phyloP scores from a whole-genome alignment of 2,329 filamentous ascomycete genomes.

The Aspergillus persii region DNA sequence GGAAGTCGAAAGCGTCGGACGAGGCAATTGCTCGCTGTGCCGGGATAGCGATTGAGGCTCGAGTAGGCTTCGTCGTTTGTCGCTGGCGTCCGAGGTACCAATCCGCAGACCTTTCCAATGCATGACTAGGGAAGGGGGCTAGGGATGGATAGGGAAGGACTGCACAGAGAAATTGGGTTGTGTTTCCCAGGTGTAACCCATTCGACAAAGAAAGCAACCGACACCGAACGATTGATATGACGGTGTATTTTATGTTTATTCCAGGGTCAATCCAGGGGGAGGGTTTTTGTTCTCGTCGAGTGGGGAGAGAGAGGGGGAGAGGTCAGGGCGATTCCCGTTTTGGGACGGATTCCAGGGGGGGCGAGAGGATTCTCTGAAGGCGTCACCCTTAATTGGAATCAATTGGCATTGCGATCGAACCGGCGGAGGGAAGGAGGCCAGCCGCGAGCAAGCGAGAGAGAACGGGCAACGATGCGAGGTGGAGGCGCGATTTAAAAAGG shows the following conservation, averaged over 20 bases:
- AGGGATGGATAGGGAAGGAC: slow-evolving; percentile 6
- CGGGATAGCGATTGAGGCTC: slow-evolving; percentile 29
- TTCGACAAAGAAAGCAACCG: slow-evolving; percentile 15
- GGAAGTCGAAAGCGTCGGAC: slow-evolving; percentile 29
- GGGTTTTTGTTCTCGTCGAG: neutral
- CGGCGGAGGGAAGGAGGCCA: slow-evolving; percentile 1
- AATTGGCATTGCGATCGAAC: slow-evolving; percentile 17
- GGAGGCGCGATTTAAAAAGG: slow-evolving; percentile 16
- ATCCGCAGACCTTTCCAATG: slow-evolving; percentile 42
- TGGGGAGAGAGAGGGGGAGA: neutral
- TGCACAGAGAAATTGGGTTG: slow-evolving; percentile 16
- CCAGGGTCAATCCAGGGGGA: neutral
- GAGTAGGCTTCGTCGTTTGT: slow-evolving; percentile 34
- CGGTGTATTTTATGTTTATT: neutral
- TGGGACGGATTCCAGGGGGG: slow-evolving; percentile 1
- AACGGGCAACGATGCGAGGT: slow-evolving; percentile 4
- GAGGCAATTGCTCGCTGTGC: slow-evolving; percentile 38
- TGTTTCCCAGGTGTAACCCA: slow-evolving; percentile 14
- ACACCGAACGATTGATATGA: neutral
- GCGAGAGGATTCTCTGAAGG: neutral
- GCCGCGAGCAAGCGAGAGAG: slow-evolving; percentile 8
- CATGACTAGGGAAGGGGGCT: slow-evolving; percentile 29
- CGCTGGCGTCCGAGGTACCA: slow-evolving; percentile 31
- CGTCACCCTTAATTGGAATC: slow-evolving; percentile 13
- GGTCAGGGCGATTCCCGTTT: slow-evolving; percentile 3